Evolutionary conservation across 2,329 filamentous ascomycete species (phyloP), one percentile per base, ranked within the genome.

Genomic region (Daldinia eschscholtzii): DNA sequence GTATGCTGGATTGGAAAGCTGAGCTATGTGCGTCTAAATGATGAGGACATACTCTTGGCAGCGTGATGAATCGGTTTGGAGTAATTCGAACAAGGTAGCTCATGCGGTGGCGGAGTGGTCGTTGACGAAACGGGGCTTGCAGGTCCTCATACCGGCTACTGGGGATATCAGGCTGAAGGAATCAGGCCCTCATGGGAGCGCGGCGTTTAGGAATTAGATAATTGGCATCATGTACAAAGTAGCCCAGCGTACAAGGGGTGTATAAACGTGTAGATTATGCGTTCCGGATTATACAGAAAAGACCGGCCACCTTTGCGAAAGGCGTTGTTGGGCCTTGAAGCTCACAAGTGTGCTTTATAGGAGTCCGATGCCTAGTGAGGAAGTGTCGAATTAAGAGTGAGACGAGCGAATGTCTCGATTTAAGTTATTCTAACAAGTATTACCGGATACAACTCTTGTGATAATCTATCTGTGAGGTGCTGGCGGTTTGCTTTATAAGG

Each of bases 1-100:
- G 56, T 92, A 89, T 80, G 87, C 87, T 50, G 84, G 76, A 42
- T 65, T 79, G 57, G 76, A 78, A 61, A 70, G 70, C 67, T 77
- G 69, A 76, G 44, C 20, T 30, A n/a, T 60, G 62, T 20, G 20
- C 46, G 18, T 30, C 35, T 48, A 52, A 9, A 10, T 39, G 33
- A 60, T 23, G 50, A 44, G 10, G 41, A 9, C 18, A 26, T 23
- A 30, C 26, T 62, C 37, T 18, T 37, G 23, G 35, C 20, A 57
- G 37, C 41, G 44, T 42, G 20, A 55, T 13, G 39, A 42, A 55
- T 18, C 33, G 56, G 41, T 20, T 30, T 37, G 28, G 37, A 37
- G 33, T 18, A 37, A 46, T 26, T 66, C n/a, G 35, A 33, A 30
- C 44, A 61, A 41, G 59, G 62, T 68, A 64, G 5, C 50, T 57